Percentiles rank a stretch among this genome's conserved stretches.
These are phyloP conservation scores for Podosphaera aphanis DNA, from an alignment of 2,329 filamentous ascomycete genomes.

Conservation along the genomic window DNA sequence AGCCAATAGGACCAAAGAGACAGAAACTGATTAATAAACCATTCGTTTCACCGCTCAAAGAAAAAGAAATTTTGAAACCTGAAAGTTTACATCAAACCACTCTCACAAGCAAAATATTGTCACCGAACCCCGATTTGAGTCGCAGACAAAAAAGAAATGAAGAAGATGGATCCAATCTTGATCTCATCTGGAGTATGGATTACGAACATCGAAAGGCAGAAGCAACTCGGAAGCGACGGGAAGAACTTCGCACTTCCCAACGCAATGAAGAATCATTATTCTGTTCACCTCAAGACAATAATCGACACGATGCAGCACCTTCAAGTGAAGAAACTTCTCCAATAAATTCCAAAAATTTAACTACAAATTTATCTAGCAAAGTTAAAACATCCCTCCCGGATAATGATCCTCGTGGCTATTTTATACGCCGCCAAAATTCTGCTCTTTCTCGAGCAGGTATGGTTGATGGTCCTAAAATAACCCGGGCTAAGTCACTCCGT, in stretches of 20 bases:
- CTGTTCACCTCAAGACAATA: constrained; percentile 12
- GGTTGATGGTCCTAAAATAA: constrained; percentile 5
- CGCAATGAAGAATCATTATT: constrained; percentile 1
- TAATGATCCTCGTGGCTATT: constrained; percentile 14
- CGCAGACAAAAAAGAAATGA: neutral
- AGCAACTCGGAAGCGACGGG: constrained; percentile 11
- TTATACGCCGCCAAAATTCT: constrained; percentile 13
- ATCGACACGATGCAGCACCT: constrained; percentile 13
- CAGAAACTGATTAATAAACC: constrained; percentile 6
- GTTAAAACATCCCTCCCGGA: constrained; percentile 10
- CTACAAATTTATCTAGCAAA: neutral
- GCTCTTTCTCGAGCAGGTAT: constrained; percentile 2
- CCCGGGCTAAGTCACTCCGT: neutral
- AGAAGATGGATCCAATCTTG: constrained; percentile 3
- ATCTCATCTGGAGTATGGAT: constrained; percentile 15
- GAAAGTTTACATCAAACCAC: constrained; percentile 7
- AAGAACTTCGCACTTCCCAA: constrained; percentile 8
- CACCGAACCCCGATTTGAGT: neutral
- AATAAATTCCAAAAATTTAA: neutral
- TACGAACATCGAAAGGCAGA: constrained; percentile 15
- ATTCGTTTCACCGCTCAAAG: constrained; percentile 9
- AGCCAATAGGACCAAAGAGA: constrained; percentile 1
- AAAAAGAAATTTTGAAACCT: neutral
- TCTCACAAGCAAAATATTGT: neutral
- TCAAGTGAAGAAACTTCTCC: constrained; percentile 3